Evolutionary conservation across 2,329 filamentous ascomycete species (phyloP), one percentile per base, ranked within the genome.

Genomic region (Aspergillus latus): DNA sequence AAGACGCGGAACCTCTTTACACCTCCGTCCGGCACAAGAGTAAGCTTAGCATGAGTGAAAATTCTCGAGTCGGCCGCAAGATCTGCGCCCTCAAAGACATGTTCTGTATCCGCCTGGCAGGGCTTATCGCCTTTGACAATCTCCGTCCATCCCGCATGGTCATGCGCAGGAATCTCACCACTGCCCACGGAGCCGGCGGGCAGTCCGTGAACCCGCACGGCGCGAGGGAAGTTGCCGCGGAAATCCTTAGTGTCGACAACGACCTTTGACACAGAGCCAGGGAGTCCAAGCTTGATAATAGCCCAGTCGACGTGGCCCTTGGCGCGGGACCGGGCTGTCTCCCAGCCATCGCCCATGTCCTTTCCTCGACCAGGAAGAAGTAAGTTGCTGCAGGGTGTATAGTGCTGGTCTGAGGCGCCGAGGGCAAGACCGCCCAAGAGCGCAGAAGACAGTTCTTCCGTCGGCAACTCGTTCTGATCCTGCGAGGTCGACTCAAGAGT

Each of bases 21-120:
- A 26, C 93, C 92, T 34, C 93, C 92, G 73, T 97, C 92, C 0
- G 93, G 93, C 64, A 96, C 90, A 71, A 97, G 94, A 34, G 90
- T 89, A 71, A 97, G 79, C 82, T 96, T 97, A 21, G 92, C 86
- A 75, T 94, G 92, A 10, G 88, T 91, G 67, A 90, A 89, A 2
- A 79, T 76, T 69, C 79, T 81, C 37, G 84, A 84, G 92, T 77
- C 57, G 79, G 79, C 6, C 84, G 88, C 89, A 47, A 77, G 62
- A 44, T 72, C 71, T 7, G 67, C 64, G 0, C 66, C 69, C 52
- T 75, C 74, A 59, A 72, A 76, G 2, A 71, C 63, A 65, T 77
- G 74, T 63, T 76, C 72, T 4, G 67, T 71, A 60, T 78, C 74
- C 1, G 75, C 73, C 61, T 70, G 64, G 46, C 72, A 74, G 44